Evolutionary conservation across 805 yeast genomes (phyloP), one percentile per base, ranked within the genome.

Genomic region (Saccharomycopsis sp.): DNA sequence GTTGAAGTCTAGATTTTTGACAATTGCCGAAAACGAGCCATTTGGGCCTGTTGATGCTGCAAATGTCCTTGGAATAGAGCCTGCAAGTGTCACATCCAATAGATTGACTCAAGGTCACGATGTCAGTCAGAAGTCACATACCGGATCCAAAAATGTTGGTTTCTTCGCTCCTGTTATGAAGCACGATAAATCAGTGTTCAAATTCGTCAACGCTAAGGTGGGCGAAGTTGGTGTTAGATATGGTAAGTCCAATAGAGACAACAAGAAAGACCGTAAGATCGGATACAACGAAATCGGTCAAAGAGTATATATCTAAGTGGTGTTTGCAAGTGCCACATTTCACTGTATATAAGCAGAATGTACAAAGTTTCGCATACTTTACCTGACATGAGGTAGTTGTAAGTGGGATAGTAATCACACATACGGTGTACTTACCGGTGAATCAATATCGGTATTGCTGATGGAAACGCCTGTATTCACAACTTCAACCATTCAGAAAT

Each of bases 11-110:
- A 78, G 92, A 63, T 91, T 91, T 75, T 73, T 89, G 68, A 87
- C 96, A 12, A 85, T 92, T 69, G 92, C 97, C 8, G 99, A 92
- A 73, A 84, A 91, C 24, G 96, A 91, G 74, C 96, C 97, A 8
- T 91, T 92, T 69, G 97, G 97, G 4, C 96, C 97, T 3, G 79
- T 91, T 3, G 98, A 94, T 68, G 97, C 99, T 14, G 97, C 99
- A 53, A 76, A 83, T 58, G 80, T 87, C 46, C 81, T 89, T 62
- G 91, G 80, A 50, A 77, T 92, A 63, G 91, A 89, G 69, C 96
- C 97, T n/a, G 97, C 98, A 29, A 80, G 83, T 52, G 82, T 78
- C 41, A 87, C 94, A 2, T 77, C 91, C 64, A 82, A 84, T 65
- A 82, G 81, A 69, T 78, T 91, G 62, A 78, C 89, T 12, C 66